A percentile compares a stretch with the other conserved stretches of the same genome.
Conservation (phyloP, 257 asterid species). For the Capsicum pubescens region DNA sequence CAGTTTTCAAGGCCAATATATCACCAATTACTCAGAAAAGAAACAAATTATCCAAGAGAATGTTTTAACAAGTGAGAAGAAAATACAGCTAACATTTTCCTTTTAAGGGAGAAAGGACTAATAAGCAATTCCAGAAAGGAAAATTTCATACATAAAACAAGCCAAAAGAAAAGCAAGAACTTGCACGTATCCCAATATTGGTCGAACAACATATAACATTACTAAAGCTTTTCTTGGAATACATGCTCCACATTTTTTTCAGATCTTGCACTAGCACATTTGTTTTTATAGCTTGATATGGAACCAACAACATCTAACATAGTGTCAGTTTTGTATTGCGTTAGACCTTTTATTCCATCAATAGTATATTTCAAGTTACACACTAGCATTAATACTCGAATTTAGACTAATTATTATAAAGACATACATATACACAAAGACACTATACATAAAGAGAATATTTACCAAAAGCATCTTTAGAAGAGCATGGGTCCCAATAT, state of each 20-base stretch:
- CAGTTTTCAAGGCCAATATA: not conserved
- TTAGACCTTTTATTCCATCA: not conserved
- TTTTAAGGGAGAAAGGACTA: not conserved
- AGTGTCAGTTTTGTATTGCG: not conserved
- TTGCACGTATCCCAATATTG: not conserved
- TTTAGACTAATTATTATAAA: not conserved
- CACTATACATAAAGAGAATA: not conserved
- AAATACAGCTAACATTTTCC: not conserved
- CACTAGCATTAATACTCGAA: not conserved
- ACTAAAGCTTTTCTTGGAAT: not conserved
- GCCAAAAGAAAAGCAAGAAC: not conserved
- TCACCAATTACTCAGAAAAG: not conserved
- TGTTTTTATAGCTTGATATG: constrained; percentile 2
- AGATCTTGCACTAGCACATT: not conserved
- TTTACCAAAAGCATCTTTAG: constrained; percentile 33
- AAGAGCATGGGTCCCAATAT: constrained; percentile 33
- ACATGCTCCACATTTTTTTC: not conserved
- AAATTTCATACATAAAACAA: not conserved
- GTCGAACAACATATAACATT: not conserved
- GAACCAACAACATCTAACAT: not conserved
- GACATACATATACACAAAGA: not conserved
- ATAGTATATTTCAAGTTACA: not conserved
- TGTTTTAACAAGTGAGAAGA: not conserved
- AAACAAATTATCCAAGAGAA: not conserved
- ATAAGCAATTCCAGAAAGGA: not conserved